Base-by-base conservation (phyloP, 768 basidiomycete genomes). In the Xanthoconium stramineum region DNA sequence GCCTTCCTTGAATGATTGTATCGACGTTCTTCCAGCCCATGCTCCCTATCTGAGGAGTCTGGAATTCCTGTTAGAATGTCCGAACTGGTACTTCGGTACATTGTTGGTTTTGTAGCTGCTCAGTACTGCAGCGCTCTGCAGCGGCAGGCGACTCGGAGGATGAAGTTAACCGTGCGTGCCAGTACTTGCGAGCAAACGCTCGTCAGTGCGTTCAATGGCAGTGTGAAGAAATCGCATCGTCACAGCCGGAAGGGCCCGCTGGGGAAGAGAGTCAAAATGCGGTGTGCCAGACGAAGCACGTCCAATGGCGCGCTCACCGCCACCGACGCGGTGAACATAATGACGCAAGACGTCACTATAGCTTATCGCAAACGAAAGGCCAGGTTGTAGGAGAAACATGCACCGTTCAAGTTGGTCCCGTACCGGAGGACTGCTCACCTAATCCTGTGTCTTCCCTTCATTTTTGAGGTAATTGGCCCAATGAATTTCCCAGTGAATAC, bases 21-120 rank as follows among this genome's bases (percentile, higher is more conserved):
- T 85, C 80, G 73, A 88, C 78, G 75, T 86, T 85, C 70, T 76
- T 85, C 84, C 84, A 86, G 69, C 65, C 72, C 74, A 73, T 76
- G 20, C 38, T 64, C 17, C 55, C 55, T 58, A 52, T 36, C 40
- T 59, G 62, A 63, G 50, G 47, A 61, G 35, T 61, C 65, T 64
- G 58, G 63, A 69, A 73, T 64, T 59, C 60, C 65, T 65, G 66
- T 53, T 61, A 52, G 61, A 67, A 65, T 66, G 57, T 62, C 66
- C 52, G 50, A 55, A 36, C 29, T 53, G 50, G 44, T 44, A 44
- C 39, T 37, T 54, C 61, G 57, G 55, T 30, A 53, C 70, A 72
- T 68, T 60, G 59, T 72, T 59, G 67, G 65, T 73, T 72, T 70
- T 72, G 70, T 72, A 72, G 70, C 61, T 62, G 60, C 58, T 46